phyloP scores from a whole-genome alignment of 805 yeast genomes.

The Yamadazyma olivae region DNA sequence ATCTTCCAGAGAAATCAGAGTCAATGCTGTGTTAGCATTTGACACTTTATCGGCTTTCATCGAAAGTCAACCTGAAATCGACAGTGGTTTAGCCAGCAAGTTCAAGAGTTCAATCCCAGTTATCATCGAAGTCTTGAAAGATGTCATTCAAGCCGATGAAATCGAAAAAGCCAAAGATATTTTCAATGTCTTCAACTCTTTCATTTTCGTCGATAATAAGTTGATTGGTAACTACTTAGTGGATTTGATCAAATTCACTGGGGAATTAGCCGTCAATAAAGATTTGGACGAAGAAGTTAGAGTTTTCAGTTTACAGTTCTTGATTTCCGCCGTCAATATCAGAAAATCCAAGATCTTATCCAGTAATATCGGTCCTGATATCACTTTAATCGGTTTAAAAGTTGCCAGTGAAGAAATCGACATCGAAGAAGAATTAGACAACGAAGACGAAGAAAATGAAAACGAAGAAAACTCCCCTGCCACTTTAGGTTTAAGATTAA shows the following conservation, averaged over 20 bases:
- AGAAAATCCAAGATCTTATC: slow-evolving; percentile 78
- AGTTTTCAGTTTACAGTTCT: slow-evolving; percentile 77
- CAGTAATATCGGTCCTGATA: slow-evolving; percentile 78
- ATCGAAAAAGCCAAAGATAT: slow-evolving; percentile 67
- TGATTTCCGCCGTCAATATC: slow-evolving; percentile 73
- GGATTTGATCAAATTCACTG: slow-evolving; percentile 66
- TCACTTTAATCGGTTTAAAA: slow-evolving; percentile 69
- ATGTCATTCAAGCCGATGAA: slow-evolving; percentile 69
- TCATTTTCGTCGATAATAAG: slow-evolving; percentile 72
- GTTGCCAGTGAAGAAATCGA: slow-evolving; percentile 76
- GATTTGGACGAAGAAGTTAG: slow-evolving; percentile 77
- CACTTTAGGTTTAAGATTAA: slow-evolving; percentile 72
- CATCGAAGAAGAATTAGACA: slow-evolving; percentile 71
- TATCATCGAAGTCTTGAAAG: slow-evolving; percentile 78
- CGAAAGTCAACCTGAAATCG: slow-evolving; percentile 55
- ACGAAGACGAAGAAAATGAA: slow-evolving; percentile 87
- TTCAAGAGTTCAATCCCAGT: slow-evolving; percentile 71
- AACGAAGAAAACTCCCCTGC: slow-evolving; percentile 86
- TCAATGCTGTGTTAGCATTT: slow-evolving; percentile 78
- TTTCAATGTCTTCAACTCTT: slow-evolving; percentile 81
- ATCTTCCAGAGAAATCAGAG: slow-evolving; percentile 68
- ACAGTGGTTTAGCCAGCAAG: slow-evolving; percentile 42
- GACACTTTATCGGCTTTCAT: slow-evolving; percentile 65
- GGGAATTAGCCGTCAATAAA: slow-evolving; percentile 68
- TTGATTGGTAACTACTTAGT: slow-evolving; percentile 74